Conservation (phyloP, 1,284 basidiomycete species). For the Malassezia psittaci region DNA sequence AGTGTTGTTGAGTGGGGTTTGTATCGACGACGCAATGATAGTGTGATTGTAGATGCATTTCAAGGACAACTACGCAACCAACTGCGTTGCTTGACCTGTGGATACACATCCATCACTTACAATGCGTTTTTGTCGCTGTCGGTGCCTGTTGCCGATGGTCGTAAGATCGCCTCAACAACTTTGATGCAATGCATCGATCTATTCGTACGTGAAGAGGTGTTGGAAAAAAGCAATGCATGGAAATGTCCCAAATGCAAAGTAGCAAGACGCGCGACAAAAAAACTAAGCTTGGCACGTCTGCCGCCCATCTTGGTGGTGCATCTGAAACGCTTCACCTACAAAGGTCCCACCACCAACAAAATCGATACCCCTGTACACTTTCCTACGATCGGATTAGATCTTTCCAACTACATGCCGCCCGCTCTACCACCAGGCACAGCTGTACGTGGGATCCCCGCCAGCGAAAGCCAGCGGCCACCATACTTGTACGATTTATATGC, state of each 20-base stretch:
- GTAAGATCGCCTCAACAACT: conserved; percentile 59
- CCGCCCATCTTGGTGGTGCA: conserved; percentile 89
- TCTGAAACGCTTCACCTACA: conserved; percentile 85
- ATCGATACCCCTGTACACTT: conserved; percentile 52
- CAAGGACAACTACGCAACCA: conserved; percentile 45
- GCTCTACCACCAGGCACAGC: conserved; percentile 35
- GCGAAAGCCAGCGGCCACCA: conserved; percentile 36
- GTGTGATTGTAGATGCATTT: conserved; percentile 31
- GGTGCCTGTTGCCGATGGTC: conserved; percentile 49
- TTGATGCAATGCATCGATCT: conserved; percentile 75
- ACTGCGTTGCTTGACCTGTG: conserved; percentile 42
- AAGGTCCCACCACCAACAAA: conserved; percentile 89
- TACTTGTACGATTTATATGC: conserved; percentile 50
- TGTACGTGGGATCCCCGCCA: conserved; percentile 18
- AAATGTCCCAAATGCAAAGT: conserved; percentile 75
- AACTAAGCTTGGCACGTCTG: conserved; percentile 73
- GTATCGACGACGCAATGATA: conserved; percentile 43
- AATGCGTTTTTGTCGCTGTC: conserved; percentile 54
- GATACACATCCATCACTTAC: conserved; percentile 89
- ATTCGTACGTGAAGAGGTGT: conserved; percentile 78
- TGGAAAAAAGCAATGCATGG: conserved; percentile 93
- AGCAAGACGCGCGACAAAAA: conserved; percentile 70
- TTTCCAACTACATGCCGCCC: conserved; percentile 80
- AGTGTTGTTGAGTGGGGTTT: conserved; percentile 30
- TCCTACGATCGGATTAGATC: conserved; percentile 65